phyloP scores from a whole-genome alignment of 2,329 filamentous ascomycete species.

The Aspergillus aculeatinus region DNA sequence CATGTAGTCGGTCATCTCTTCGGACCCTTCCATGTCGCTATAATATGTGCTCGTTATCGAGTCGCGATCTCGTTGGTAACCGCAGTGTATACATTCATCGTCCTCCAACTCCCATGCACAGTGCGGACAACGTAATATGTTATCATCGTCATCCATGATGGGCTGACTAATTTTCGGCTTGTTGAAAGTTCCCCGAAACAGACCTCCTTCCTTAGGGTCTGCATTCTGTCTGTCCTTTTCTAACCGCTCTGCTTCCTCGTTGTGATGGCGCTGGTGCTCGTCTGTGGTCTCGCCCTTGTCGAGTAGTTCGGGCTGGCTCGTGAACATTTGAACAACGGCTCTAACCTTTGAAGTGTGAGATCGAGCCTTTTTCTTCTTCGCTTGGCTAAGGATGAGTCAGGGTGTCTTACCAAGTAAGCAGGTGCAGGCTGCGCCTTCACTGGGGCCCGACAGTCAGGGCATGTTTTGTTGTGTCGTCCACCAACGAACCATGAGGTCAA shows the following conservation, averaged over 20 bases:
- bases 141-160: slow-evolving; percentile 58
- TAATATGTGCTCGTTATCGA: slow-evolving; percentile 39
- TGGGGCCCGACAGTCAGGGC: slow-evolving; percentile 64
- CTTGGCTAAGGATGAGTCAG: not conserved
- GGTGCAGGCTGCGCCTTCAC: slow-evolving; percentile 62
- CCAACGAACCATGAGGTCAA: slow-evolving; percentile 56
- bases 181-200: slow-evolving; percentile 64
- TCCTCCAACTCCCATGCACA: slow-evolving; percentile 66
- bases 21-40: slow-evolving; percentile 45
- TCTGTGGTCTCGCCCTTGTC: slow-evolving; percentile 63
- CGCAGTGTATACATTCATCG: slow-evolving; percentile 56
- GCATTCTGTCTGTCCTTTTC: slow-evolving; percentile 59
- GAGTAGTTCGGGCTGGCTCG: slow-evolving; percentile 59
- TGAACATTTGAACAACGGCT: slow-evolving; percentile 64
- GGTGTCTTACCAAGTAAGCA: slow-evolving; percentile 57
- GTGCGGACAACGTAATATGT: slow-evolving; percentile 60
- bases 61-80: slow-evolving; percentile 50
- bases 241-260: slow-evolving; percentile 60
- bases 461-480: slow-evolving; percentile 61
- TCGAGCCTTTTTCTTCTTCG: not conserved
- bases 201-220: slow-evolving; percentile 52
- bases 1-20: slow-evolving; percentile 46
- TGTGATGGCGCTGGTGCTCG: slow-evolving; percentile 58
- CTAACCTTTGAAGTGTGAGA: slow-evolving; percentile 50
- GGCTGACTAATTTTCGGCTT: slow-evolving; percentile 36